Evolutionary conservation across 2,329 filamentous ascomycete genomes (phyloP).

Genomic region (Alternaria gansuensis): DNA sequence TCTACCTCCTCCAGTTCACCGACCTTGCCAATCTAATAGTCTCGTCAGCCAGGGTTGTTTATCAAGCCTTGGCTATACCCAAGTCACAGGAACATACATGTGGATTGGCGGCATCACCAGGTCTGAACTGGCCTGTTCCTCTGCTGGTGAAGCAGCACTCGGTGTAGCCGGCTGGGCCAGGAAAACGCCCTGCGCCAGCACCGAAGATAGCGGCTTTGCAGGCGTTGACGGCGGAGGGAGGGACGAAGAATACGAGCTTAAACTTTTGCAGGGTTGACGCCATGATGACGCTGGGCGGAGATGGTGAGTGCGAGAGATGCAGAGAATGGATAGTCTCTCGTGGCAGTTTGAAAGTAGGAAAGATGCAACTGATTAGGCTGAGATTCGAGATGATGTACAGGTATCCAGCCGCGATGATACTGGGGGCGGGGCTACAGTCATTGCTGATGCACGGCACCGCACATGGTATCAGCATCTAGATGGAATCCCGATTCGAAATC

Average conservation of each 20-base stretch:
- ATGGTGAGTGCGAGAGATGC: neutral
- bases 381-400: neutral
- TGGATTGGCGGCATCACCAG: conserved; percentile 68
- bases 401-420: neutral
- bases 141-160: conserved; percentile 55
- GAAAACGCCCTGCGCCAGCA: conserved; percentile 57
- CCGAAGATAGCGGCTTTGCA: conserved; percentile 59
- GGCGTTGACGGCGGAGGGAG: conserved; percentile 47
- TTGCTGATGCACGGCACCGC: neutral
- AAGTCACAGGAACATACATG: conserved; percentile 44
- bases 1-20: conserved; percentile 67
- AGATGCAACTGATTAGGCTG: neutral
- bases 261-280: conserved; percentile 34
- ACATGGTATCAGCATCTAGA: neutral
- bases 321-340: neutral
- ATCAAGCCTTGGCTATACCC: neutral
- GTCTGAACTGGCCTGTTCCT: conserved; percentile 73
- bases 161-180: conserved; percentile 55
- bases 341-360: neutral
- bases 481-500: neutral
- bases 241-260: conserved; percentile 59
- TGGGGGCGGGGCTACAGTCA: conserved; percentile 1
- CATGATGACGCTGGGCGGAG: conserved; percentile 4
- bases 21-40: conserved; percentile 61
- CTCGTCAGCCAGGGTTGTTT: neutral